phyloP scores from a whole-genome alignment of 352 stramenopile genomes.

The Phytophthora citricola region DNA sequence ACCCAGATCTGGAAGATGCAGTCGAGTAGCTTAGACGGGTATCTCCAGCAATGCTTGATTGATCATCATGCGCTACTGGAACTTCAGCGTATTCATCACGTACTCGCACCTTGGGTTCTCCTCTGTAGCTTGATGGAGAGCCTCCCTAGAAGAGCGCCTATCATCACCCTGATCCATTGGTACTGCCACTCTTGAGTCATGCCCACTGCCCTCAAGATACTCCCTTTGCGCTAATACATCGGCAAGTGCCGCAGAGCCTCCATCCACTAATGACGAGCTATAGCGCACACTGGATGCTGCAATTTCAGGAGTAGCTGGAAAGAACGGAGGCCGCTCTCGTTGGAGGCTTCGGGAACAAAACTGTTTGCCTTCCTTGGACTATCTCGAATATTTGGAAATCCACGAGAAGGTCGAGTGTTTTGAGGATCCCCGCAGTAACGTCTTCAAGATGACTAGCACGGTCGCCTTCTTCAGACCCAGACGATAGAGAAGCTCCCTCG shows the following conservation, averaged over 20 bases:
- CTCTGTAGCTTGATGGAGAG: neutral
- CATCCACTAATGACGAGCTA: neutral
- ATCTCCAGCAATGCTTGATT: neutral
- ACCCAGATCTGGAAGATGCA: constrained; percentile 6
- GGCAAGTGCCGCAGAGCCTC: neutral
- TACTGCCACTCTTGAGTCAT: neutral
- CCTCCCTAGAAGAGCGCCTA: neutral
- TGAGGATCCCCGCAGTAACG: neutral
- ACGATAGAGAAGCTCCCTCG: neutral
- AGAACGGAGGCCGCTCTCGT: constrained; percentile 5
- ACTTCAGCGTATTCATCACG: neutral
- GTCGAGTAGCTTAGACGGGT: constrained; percentile 1
- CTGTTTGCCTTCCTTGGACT: neutral
- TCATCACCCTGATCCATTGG: neutral
- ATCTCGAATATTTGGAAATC: neutral
- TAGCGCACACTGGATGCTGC: neutral
- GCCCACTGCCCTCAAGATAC: neutral
- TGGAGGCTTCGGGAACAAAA: constrained; percentile 1
- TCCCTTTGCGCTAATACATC: neutral
- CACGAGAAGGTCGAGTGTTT: neutral
- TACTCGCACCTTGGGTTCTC: neutral
- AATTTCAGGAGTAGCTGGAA: neutral
- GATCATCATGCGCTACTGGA: neutral
- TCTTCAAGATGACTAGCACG: constrained; percentile 8
- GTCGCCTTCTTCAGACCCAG: constrained; percentile 6